Conservation (phyloP, 164 flowering plant species). For the Vitis amurensis region DNA sequence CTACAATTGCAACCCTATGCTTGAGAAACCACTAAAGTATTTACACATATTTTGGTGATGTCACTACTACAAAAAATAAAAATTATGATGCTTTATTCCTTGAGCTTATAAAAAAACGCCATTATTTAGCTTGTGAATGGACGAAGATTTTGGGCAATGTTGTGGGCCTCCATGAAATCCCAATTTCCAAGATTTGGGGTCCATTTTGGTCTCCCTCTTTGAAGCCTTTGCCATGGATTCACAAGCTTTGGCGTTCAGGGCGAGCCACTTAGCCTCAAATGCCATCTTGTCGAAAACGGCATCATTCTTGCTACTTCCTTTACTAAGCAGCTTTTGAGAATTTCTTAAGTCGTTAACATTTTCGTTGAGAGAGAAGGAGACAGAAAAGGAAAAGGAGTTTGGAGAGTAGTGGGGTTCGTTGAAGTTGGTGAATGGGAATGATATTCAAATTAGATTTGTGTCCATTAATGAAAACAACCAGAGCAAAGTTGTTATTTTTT, state of each 20-base stretch:
- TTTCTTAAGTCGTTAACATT: slow-evolving; percentile 5
- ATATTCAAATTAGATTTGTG: slow-evolving; percentile 4
- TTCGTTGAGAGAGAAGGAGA: not conserved
- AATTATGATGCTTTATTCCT: too few species aligned
- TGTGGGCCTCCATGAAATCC: slow-evolving; percentile 79
- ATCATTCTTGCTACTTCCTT: slow-evolving; percentile 16
- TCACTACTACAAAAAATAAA: too few species aligned
- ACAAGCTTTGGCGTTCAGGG: slow-evolving; percentile 61
- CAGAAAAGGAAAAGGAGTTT: not conserved
- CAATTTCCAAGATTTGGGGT: slow-evolving; percentile 69
- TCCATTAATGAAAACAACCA: not conserved
- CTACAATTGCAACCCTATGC: too few species aligned
- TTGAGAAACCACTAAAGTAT: too few species aligned
- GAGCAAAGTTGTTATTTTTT: too few species aligned
- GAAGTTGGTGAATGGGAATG: slow-evolving; percentile 7
- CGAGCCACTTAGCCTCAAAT: slow-evolving; percentile 64
- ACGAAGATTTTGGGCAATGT: slow-evolving; percentile 76
- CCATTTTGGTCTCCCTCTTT: slow-evolving; percentile 18
- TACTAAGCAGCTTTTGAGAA: slow-evolving; percentile 6
- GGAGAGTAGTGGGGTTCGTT: not conserved
- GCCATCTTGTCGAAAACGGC: slow-evolving; percentile 52
- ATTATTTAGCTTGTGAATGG: slow-evolving; percentile 44
- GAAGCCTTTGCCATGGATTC: slow-evolving; percentile 63
- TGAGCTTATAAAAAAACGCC: too few species aligned
- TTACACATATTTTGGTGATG: too few species aligned